These are phyloP conservation scores for Urtica urens DNA, from an alignment of 306 rosid genomes.

Conservation along the genomic window DNA sequence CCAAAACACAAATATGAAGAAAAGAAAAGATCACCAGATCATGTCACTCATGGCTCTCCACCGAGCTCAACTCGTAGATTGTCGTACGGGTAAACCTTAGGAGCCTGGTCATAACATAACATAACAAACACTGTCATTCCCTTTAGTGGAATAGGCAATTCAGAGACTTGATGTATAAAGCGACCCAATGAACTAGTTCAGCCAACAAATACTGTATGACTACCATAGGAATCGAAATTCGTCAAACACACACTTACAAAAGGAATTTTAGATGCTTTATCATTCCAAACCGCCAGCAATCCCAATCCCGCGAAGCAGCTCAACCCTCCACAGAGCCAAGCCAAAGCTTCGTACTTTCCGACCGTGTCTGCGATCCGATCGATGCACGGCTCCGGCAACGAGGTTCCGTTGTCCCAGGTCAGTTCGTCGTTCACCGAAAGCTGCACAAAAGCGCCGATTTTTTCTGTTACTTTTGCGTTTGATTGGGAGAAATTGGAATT, in stretches of 20 bases:
- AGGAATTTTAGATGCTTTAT: slow-evolving; percentile 78
- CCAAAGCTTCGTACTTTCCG: slow-evolving; percentile 97
- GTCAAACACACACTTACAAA: too few species aligned
- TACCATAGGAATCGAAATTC: slow-evolving; percentile 8
- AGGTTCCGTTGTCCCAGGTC: slow-evolving; percentile 88
- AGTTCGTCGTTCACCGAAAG: slow-evolving; percentile 67
- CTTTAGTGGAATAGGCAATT: too few species aligned
- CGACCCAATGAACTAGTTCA: too few species aligned
- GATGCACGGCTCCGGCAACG: slow-evolving; percentile 88
- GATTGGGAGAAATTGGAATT: not conserved
- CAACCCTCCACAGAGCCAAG: slow-evolving; percentile 89
- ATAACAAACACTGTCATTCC: too few species aligned
- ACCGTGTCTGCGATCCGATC: slow-evolving; percentile 95
- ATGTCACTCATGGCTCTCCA: slow-evolving; percentile 78
- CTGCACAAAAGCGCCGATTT: slow-evolving; percentile 18
- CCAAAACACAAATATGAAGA: too few species aligned
- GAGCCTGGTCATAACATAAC: slow-evolving; percentile 34
- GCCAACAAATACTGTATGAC: too few species aligned
- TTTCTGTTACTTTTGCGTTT: slow-evolving; percentile 3
- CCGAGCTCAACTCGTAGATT: slow-evolving; percentile 89
- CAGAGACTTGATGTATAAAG: too few species aligned
- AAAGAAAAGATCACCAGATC: too few species aligned
- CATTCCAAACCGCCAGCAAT: slow-evolving; percentile 74
- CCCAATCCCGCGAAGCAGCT: slow-evolving; percentile 66
- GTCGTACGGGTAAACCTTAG: slow-evolving; percentile 85